Percentiles rank a stretch among this genome's conserved stretches.
Evolutionary conservation across 139 green algal species (phyloP).

Genomic region (Tetraselmis striata): DNA sequence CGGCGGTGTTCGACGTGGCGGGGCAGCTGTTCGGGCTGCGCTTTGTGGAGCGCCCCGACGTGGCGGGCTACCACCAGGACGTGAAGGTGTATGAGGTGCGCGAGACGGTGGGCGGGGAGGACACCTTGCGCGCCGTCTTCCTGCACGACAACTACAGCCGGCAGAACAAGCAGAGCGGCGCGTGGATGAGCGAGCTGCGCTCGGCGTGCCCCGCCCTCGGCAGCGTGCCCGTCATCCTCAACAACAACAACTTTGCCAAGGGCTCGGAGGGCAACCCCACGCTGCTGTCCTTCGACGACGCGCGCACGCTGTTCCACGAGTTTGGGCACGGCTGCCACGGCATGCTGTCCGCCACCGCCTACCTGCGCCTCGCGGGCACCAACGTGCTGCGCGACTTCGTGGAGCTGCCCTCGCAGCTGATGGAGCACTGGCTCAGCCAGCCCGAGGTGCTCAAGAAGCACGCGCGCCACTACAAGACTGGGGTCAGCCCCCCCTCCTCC

Average conservation of each 20-base stretch:
- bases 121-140: slow-evolving; percentile 10
- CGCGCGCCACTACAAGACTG: slow-evolving; percentile 9
- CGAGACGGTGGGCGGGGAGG: neutral
- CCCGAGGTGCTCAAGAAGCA: slow-evolving; percentile 14
- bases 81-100: slow-evolving; percentile 12
- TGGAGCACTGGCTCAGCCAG: slow-evolving; percentile 16
- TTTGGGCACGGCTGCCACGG: slow-evolving; percentile 19
- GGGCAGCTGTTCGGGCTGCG: slow-evolving; percentile 8
- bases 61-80: slow-evolving; percentile 10
- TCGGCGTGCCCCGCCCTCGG: neutral
- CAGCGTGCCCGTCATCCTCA: slow-evolving; percentile 12
- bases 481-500: too few relatives aligned
- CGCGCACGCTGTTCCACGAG: slow-evolving; percentile 13
- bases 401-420: slow-evolving; percentile 15
- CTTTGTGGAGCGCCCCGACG: slow-evolving; percentile 10
- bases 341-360: slow-evolving; percentile 8
- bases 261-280: neutral
- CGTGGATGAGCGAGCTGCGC: slow-evolving; percentile 15
- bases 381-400: slow-evolving; percentile 18
- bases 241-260: slow-evolving; percentile 20
- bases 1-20: slow-evolving; percentile 13
- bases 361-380: slow-evolving; percentile 7
- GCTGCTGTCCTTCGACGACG: slow-evolving; percentile 12
- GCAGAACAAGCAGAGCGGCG: slow-evolving; percentile 11
- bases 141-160: slow-evolving; percentile 17